Conservation (phyloP, 2,329 filamentous ascomycete species). For the Diaporthe sp. region DNA sequence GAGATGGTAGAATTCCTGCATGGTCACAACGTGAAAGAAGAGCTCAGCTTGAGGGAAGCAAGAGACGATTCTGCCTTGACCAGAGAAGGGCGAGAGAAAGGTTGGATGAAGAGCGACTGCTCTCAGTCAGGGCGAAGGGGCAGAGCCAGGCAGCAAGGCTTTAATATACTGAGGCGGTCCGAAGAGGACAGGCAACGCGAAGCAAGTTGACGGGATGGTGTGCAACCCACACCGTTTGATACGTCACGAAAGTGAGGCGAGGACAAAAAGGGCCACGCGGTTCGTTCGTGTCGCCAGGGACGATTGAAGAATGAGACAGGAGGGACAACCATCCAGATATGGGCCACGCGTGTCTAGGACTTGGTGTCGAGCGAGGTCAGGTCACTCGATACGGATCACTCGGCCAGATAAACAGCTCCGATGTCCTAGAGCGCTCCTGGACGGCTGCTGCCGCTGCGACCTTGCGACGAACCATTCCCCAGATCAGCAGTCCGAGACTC, state of each 20-base stretch:
- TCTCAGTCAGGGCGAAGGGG: constrained; percentile 9
- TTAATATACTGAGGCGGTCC: constrained; percentile 29
- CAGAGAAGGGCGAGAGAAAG: neutral
- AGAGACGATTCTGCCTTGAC: neutral
- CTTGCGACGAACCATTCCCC: constrained; percentile 24
- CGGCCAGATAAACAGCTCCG: constrained; percentile 19
- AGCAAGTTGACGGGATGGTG: constrained; percentile 13
- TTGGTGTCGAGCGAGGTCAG: constrained; percentile 1
- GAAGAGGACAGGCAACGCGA: neutral
- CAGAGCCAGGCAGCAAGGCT: constrained; percentile 32
- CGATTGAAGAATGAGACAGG: constrained; percentile 19
- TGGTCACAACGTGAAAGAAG: constrained; percentile 8
- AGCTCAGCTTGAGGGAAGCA: neutral
- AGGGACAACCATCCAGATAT: constrained; percentile 1
- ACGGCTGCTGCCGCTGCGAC: constrained; percentile 5
- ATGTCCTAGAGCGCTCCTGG: neutral
- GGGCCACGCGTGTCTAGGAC: constrained; percentile 16
- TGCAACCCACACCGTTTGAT: constrained; percentile 6
- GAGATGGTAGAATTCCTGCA: constrained; percentile 12
- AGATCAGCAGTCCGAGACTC: constrained; percentile 3
- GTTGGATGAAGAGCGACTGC: neutral
- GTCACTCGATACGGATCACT: constrained; percentile 17
- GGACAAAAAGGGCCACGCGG: constrained; percentile 28
- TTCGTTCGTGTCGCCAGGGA: constrained; percentile 6
- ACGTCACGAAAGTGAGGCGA: constrained; percentile 28